A percentile compares a stretch with the other conserved stretches of the same genome.
Evolutionary conservation across 2,329 filamentous ascomycete species (phyloP).

Genomic region (Fusarium papillatum): DNA sequence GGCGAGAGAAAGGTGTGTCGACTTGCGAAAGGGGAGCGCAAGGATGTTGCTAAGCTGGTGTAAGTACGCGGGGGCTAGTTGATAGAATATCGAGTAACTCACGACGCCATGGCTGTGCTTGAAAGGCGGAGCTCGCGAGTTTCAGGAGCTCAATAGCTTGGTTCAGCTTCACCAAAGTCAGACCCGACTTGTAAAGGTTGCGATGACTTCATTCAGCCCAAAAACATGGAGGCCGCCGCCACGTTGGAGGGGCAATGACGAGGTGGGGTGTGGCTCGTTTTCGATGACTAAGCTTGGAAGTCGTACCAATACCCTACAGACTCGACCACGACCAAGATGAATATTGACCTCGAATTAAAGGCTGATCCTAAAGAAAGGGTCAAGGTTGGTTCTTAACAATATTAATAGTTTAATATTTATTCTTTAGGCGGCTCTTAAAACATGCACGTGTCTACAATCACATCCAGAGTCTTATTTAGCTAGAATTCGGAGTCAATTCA

Average conservation of each 20-base stretch:
- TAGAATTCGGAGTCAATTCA: background rate
- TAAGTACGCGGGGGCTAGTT: conserved; percentile 12
- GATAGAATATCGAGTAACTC: conserved; percentile 9
- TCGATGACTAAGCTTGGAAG: conserved; percentile 1
- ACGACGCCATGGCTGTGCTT: conserved; percentile 45
- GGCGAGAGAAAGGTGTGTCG: conserved; percentile 82
- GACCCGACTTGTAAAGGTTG: conserved; percentile 19
- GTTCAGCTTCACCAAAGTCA: conserved; percentile 11
- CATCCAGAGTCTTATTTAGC: background rate
- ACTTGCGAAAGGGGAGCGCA: conserved; percentile 89
- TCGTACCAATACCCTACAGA: conserved; percentile 11
- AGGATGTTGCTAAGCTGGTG: conserved; percentile 69
- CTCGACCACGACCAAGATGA: background rate
- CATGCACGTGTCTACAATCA: background rate
- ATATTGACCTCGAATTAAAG: background rate
- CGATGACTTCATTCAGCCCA: conserved; percentile 42
- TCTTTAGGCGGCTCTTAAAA: background rate
- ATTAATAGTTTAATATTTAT: background rate
- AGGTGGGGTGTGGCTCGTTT: conserved; percentile 14
- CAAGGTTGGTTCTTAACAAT: background rate
- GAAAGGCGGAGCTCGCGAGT: conserved; percentile 13
- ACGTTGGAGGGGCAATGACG: conserved; percentile 43
- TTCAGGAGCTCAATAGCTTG: conserved; percentile 7
- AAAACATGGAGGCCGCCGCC: conserved; percentile 28
- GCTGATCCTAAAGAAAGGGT: background rate